A percentile compares a stretch with the other conserved stretches of the same genome.
Conservation (phyloP, 2,329 filamentous ascomycete genomes). For the Colletotrichum sp. region DNA sequence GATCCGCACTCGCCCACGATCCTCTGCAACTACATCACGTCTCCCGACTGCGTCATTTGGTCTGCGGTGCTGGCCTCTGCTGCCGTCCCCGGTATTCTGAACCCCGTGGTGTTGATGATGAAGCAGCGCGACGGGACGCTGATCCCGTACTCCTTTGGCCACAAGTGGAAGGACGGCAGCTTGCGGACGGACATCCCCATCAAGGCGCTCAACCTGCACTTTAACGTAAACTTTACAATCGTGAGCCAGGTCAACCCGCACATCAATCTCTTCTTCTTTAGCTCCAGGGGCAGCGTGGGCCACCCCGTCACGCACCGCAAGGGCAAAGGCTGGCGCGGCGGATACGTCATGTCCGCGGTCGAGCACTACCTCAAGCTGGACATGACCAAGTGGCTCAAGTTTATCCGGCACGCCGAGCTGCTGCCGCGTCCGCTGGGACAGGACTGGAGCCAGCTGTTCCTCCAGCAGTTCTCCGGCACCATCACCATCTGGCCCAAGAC, state of each 20-base stretch:
- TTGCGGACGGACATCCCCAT: slow-evolving; percentile 94
- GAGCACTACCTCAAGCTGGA: slow-evolving; percentile 98
- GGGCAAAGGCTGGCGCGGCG: slow-evolving; percentile 93
- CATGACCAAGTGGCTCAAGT: slow-evolving; percentile 96
- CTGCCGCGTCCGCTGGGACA: slow-evolving; percentile 89
- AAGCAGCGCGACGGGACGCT: slow-evolving; percentile 80
- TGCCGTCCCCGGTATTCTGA: slow-evolving; percentile 93
- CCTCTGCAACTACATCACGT: slow-evolving; percentile 92
- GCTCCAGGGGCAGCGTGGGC: slow-evolving; percentile 87
- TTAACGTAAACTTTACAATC: slow-evolving; percentile 98
- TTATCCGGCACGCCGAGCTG: slow-evolving; percentile 89
- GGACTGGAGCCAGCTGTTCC: slow-evolving; percentile 96
- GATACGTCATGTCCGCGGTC: slow-evolving; percentile 88
- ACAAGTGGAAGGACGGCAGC: slow-evolving; percentile 99
- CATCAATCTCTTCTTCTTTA: slow-evolving; percentile 99
- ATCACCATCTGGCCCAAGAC: slow-evolving; percentile 96
- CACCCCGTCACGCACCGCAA: slow-evolving; percentile 92
- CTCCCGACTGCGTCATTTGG: slow-evolving; percentile 98
- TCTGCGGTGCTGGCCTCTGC: slow-evolving; percentile 94
- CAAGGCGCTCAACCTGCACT: slow-evolving; percentile 91
- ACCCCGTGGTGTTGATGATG: slow-evolving; percentile 92
- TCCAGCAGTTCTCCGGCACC: slow-evolving; percentile 93
- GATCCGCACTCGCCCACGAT: slow-evolving; percentile 94
- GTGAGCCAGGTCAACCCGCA: slow-evolving; percentile 92
- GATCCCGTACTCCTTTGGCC: slow-evolving; percentile 91